Evolutionary conservation across 352 stramenopile genomes (phyloP).

Genomic region (Phytophthora multivora): DNA sequence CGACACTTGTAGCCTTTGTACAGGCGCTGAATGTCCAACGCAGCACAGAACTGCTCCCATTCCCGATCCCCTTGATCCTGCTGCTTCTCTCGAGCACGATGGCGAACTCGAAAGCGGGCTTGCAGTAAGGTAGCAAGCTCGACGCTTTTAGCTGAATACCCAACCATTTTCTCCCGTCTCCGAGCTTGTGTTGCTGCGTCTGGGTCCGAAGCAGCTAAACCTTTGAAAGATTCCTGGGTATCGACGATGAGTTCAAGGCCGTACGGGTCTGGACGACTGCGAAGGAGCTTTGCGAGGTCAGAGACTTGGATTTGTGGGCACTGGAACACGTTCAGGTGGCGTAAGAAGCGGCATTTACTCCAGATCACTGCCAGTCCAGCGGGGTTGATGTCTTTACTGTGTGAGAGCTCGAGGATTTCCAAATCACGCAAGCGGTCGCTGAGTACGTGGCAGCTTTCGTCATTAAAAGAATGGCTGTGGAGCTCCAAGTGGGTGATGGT

Average conservation of each 20-base stretch:
- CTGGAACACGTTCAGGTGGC: constrained; percentile 55
- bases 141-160: constrained; percentile 14
- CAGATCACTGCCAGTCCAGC: constrained; percentile 36
- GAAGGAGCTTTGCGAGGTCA: constrained; percentile 36
- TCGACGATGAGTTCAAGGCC: constrained; percentile 61
- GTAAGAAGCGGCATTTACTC: constrained; percentile 44
- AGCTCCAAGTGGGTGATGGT: constrained; percentile 49
- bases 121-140: constrained; percentile 52
- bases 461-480: constrained; percentile 37
- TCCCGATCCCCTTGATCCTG: constrained; percentile 28
- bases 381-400: constrained; percentile 35
- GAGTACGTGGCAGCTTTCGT: constrained; percentile 35
- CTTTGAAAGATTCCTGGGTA: constrained; percentile 37
- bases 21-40: constrained; percentile 65
- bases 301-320: constrained; percentile 35
- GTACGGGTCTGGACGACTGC: constrained; percentile 49
- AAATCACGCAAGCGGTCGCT: constrained; percentile 35
- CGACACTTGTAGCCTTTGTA: constrained; percentile 49
- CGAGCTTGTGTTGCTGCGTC: constrained; percentile 40
- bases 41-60: constrained; percentile 56
- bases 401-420: constrained; percentile 50
- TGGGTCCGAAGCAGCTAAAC: constrained; percentile 47
- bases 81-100: constrained; percentile 30
- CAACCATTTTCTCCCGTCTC: constrained; percentile 37
- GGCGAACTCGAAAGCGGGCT: constrained; percentile 40